phyloP scores from a whole-genome alignment of 768 basidiomycete species.

The Postia placenta region DNA sequence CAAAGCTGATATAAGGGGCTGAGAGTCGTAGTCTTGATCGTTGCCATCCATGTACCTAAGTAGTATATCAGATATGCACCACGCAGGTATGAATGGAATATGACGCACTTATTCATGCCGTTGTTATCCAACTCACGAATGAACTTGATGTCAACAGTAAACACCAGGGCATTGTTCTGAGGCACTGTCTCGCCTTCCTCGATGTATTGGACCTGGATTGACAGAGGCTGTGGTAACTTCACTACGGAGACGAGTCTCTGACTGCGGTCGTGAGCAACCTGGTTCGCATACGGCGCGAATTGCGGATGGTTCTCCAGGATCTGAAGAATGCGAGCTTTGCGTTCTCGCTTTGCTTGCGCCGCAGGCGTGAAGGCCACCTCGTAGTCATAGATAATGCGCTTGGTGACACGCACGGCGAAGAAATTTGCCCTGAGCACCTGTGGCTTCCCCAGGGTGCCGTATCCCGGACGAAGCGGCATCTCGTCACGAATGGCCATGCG shows the following conservation, averaged over 20 bases:
- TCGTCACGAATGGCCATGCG: conserved; percentile 20
- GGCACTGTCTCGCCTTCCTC: conserved; percentile 36
- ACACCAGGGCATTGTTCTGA: conserved; percentile 31
- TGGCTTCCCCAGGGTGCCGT: conserved; percentile 41
- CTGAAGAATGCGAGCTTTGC: conserved; percentile 47
- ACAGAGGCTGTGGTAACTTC: conserved; percentile 31
- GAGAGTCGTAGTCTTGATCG: conserved; percentile 49
- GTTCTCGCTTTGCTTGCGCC: conserved; percentile 33
- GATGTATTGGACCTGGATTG: conserved; percentile 27
- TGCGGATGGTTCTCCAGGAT: conserved; percentile 40
- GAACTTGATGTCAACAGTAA: conserved; percentile 31
- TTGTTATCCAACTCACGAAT: conserved; percentile 24
- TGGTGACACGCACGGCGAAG: conserved; percentile 46
- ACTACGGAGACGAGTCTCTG: conserved; percentile 37
- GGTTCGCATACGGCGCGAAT: conserved; percentile 29
- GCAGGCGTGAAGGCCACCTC: conserved; percentile 44
- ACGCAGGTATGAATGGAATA: too few relatives aligned
- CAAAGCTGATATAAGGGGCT: conserved; percentile 54
- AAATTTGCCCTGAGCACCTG: conserved; percentile 58
- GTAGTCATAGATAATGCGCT: conserved; percentile 48
- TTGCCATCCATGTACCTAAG: conserved; percentile 54
- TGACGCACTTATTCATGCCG: conserved; percentile 29
- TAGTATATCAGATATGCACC: not conserved
- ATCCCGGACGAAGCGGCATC: conserved; percentile 51
- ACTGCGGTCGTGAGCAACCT: conserved; percentile 46